A percentile compares a stretch with the other conserved stretches of the same genome.
Conservation (phyloP, 2,329 filamentous ascomycete genomes). For the Verticillium albo-atrum region DNA sequence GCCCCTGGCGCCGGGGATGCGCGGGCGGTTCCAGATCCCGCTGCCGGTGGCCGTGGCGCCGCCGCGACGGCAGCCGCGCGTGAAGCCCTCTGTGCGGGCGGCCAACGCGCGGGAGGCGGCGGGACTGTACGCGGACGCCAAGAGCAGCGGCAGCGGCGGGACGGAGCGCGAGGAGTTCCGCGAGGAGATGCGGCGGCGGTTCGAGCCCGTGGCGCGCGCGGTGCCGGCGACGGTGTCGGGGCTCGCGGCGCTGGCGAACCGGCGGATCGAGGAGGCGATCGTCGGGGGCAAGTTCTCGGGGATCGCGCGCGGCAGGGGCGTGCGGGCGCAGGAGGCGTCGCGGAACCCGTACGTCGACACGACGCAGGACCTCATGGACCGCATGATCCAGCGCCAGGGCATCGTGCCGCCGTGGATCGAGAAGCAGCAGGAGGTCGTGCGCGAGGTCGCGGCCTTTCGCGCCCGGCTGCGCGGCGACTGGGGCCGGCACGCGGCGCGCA, state of each 20-base stretch:
- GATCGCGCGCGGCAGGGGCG: constrained; percentile 68
- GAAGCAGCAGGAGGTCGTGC: constrained; percentile 87
- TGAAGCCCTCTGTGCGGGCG: constrained; percentile 40
- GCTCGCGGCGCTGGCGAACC: constrained; percentile 78
- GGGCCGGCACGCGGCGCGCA: constrained; percentile 74
- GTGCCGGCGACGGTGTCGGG: constrained; percentile 76
- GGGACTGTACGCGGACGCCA: constrained; percentile 41
- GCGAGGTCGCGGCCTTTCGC: constrained; percentile 66
- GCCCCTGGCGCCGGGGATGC: constrained; percentile 50
- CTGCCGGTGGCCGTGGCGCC: constrained; percentile 51
- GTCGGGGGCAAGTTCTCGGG: constrained; percentile 83
- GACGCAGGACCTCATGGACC: constrained; percentile 97
- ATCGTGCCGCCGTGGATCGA: constrained; percentile 98
- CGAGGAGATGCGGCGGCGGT: constrained; percentile 74
- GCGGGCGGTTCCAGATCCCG: constrained; percentile 40
- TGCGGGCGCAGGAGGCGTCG: constrained; percentile 75
- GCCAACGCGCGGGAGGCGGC: constrained; percentile 55
- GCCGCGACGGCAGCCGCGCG: constrained; percentile 31
- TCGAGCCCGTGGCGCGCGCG: constrained; percentile 65
- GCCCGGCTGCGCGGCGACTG: constrained; percentile 74
- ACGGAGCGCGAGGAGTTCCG: constrained; percentile 66
- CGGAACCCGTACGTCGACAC: constrained; percentile 91
- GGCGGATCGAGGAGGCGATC: constrained; percentile 91
- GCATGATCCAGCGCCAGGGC: constrained; percentile 94
- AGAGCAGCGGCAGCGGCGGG: constrained; percentile 40